Base-by-base conservation (phyloP, 805 yeast genomes). In the Isabelozyma gotoi region DNA sequence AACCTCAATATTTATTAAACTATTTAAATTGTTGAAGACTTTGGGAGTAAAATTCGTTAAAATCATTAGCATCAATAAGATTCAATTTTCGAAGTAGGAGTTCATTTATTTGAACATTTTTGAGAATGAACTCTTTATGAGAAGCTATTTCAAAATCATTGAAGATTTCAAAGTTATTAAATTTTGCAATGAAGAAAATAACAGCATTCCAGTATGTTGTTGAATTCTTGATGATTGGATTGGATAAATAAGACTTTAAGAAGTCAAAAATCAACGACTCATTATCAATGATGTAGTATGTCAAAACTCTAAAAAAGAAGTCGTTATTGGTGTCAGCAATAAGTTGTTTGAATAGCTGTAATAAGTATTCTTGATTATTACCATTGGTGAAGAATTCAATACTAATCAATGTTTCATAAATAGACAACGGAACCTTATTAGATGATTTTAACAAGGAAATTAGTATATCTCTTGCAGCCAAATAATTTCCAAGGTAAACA, bases 371-470 rank as follows among this genome's bases (percentile, higher is more conserved):
- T 27, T 53, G 62, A 40, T 59, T 67, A 19, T 46, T 41, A 2
- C 55, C 53, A 41, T 56, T 50, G 8, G 64, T 33, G 4, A 73
- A 38, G 27, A 65, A 53, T 48, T 77, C 81, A 31, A 79, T 42
- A 44, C 66, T 67, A 5, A 78, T 33, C 10, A 79, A 51, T 50
- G 76, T 76, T 11, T 69, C 60, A 46, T 71, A 69, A 5, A 71
- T 49, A 16, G 68, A 68, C 1, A 73, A 34, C 5, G 67, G 67
- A 17, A 68, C 55, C 41, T 52, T 51, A 35, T 53, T 50, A 33
- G 45, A 38, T 12, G 63, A 49, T 19, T 70, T 74, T 10, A 53
- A 41, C 1, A 62, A 41, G 12, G 8, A 7, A 19, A 14, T 19
- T n/a, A 36, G 20, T 15, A 71, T 39, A 39, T 55, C 62, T 38